Evolutionary conservation across 2,329 filamentous ascomycete species (phyloP), one percentile per base, ranked within the genome.

Genomic region (Trichoderma polysporum): DNA sequence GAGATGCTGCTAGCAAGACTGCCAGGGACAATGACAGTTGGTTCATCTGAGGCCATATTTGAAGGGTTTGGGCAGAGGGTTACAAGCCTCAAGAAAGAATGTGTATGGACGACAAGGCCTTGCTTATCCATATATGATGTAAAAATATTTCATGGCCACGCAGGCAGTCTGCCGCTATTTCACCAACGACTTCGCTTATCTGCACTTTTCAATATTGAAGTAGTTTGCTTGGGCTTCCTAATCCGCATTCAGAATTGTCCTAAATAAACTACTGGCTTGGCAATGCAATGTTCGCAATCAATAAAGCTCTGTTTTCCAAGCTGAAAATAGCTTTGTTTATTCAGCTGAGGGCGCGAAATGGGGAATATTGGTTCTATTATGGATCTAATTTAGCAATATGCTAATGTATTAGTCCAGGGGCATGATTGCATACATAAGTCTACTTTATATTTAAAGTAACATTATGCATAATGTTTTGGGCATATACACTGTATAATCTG

Each of bases 311-410:
- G 6, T 12, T 19, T 10, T 29, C 27, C 4, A 12, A 22, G 8
- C 39, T 45, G 1, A 45, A 45, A n/a, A 45, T 10, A 19, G 39
- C 39, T 45, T 12, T 45, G n/a, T 19, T 22, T 45, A n/a, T n/a
- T 41, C 54, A 57, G 54, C 54, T 57, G 29, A 22, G 17, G 10
- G 35, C 15, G 35, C 35, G 19, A 27, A 57, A 39, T 41, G 33
- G 53, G 33, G 22, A 57, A 17, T 57, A 57, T 57, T 57, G 54
- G 54, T 57, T 57, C 41, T 41, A 41, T 41, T 57, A 25, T 57
- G 54, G 54, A 13, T 12, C 52, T 54, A 41, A 41, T 41, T 41
- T 41, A 17, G 39, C 17, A 41, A 8, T 41, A 8, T 10, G 39
- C 39, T 15, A 41, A 41, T 15, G 9, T 4, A 19, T 17, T 41